A percentile compares a stretch with the other conserved stretches of the same genome.
phyloP scores from a whole-genome alignment of 352 stramenopile species.

The Phytophthora cryptogea region DNA sequence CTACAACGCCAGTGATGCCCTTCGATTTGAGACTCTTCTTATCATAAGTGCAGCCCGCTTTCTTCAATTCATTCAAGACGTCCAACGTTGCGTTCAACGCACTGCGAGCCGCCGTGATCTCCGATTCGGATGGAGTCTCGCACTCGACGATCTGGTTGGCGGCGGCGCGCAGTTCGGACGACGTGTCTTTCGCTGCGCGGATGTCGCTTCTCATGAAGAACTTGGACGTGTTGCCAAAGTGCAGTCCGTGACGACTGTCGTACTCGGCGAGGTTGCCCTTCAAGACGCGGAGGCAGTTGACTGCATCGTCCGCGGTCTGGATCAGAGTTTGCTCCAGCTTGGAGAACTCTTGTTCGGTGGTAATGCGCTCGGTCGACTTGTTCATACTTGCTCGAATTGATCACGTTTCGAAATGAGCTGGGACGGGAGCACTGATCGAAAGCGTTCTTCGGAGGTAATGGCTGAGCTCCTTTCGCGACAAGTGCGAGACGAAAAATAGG shows the following conservation, averaged over 20 bases:
- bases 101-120: slow-evolving; percentile 14
- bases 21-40: slow-evolving; percentile 17
- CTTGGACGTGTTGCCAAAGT: slow-evolving; percentile 18
- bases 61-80: slow-evolving; percentile 5
- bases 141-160: slow-evolving; percentile 20
- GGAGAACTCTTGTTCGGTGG: slow-evolving; percentile 16
- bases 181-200: slow-evolving; percentile 10
- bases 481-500: background rate
- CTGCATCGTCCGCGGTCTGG: slow-evolving; percentile 17
- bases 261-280: slow-evolving; percentile 21
- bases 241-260: slow-evolving; percentile 12
- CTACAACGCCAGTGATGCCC: slow-evolving; percentile 9
- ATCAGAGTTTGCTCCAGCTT: slow-evolving; percentile 11
- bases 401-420: slow-evolving; percentile 23
- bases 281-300: slow-evolving; percentile 20
- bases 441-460: slow-evolving; percentile 5
- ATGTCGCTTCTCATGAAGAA: slow-evolving; percentile 9
- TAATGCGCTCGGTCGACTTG: slow-evolving; percentile 11
- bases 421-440: background rate
- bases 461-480: slow-evolving; percentile 11
- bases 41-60: slow-evolving; percentile 2
- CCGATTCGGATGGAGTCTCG: slow-evolving; percentile 8
- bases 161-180: slow-evolving; percentile 4
- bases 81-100: slow-evolving; percentile 11
- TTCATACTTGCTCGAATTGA: background rate